Conservation (phyloP, 495 filamentous ascomycete genomes). For the Cladorrhinum samala region DNA sequence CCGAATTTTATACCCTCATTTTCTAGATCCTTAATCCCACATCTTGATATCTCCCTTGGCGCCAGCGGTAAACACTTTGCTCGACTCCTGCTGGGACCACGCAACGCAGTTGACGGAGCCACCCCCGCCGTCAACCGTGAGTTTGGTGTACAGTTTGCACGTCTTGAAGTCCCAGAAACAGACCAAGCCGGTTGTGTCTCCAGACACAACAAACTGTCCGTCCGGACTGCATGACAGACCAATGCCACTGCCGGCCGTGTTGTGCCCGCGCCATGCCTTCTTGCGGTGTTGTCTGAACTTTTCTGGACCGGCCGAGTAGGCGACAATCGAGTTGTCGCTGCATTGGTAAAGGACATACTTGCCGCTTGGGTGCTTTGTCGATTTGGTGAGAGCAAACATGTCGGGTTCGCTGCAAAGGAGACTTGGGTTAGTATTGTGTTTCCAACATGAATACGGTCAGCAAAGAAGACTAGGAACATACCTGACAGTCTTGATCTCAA, state of each 20-base stretch:
- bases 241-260: conserved; percentile 88
- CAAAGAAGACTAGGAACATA: conserved; percentile 10
- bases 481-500: conserved; percentile 48
- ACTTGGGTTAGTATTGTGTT: no score
- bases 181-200: conserved; percentile 79
- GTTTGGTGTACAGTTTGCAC: conserved; percentile 95
- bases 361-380: conserved; percentile 74
- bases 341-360: conserved; percentile 92
- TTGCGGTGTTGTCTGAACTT: conserved; percentile 96
- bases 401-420: conserved; percentile 88
- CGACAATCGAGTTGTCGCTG: conserved; percentile 91
- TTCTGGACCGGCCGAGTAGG: conserved; percentile 76
- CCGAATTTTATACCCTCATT: no score
- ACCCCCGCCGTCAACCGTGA: conserved; percentile 61
- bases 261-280: conserved; percentile 93
- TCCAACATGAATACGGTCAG: no score
- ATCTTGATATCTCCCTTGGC: conserved; percentile 84
- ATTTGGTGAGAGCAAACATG: conserved; percentile 88
- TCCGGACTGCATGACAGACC: conserved; percentile 85
- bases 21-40: conserved; percentile 65
- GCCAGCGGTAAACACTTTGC: conserved; percentile 86
- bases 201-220: conserved; percentile 77
- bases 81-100: conserved; percentile 95
- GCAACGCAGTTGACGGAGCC: conserved; percentile 72
- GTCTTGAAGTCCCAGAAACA: conserved; percentile 99